phyloP scores from a whole-genome alignment of 371 early-diverging fungal genomes.

The Apophysomyces sp. region DNA sequence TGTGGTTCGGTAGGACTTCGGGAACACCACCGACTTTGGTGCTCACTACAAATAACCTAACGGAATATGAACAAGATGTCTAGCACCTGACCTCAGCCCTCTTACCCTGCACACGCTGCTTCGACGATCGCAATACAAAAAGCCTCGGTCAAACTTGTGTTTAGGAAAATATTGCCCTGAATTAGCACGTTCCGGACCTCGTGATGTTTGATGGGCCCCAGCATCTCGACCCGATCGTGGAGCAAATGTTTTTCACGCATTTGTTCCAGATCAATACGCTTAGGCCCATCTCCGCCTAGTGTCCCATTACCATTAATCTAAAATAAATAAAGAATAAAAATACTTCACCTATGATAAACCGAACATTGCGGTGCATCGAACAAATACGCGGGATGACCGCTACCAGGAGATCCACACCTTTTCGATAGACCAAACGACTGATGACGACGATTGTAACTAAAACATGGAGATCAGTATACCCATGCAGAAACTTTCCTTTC shows the following conservation, averaged over 20 bases:
- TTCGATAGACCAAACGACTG: constrained; percentile 94
- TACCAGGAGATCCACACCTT: constrained; percentile 95
- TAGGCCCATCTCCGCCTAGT: constrained; percentile 95
- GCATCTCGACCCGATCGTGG: constrained; percentile 90
- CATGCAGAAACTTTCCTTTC: neutral
- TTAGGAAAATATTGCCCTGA: constrained; percentile 97
- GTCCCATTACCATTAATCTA: neutral
- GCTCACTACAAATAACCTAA: constrained; percentile 92
- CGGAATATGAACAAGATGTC: neutral
- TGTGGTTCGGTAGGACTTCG: constrained; percentile 95
- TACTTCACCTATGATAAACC: constrained; percentile 86
- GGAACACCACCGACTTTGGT: constrained; percentile 99
- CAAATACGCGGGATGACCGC: constrained; percentile 96
- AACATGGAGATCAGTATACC: neutral
- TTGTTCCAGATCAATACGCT: constrained; percentile 95
- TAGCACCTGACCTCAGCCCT: neutral
- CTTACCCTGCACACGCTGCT: constrained; percentile 95
- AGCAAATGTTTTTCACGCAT: constrained; percentile 94
- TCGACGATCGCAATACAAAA: constrained; percentile 99
- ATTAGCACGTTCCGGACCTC: constrained; percentile 89
- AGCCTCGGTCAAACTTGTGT: constrained; percentile 99
- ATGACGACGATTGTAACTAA: constrained; percentile 92
- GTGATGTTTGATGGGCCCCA: constrained; percentile 88
- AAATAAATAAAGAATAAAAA: neutral
- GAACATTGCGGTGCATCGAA: constrained; percentile 73